Evolutionary conservation across 2,329 filamentous ascomycete species (phyloP), one percentile per base, ranked within the genome.

Genomic region (Colletotrichum noveboracense): DNA sequence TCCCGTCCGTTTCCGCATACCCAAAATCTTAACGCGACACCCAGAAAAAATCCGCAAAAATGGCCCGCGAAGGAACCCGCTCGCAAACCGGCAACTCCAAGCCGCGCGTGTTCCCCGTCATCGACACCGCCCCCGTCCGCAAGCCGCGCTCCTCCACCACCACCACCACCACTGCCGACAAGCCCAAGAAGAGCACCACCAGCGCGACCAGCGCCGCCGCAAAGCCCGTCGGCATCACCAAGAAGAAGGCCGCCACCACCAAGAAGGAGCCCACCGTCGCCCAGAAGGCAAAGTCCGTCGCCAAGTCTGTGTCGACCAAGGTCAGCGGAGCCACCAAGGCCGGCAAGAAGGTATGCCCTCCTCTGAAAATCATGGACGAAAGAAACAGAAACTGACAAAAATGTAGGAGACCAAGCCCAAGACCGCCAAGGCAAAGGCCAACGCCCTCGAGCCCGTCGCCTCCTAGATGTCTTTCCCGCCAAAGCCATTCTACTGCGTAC

Each of bases 81-180:
- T 90, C 89, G 66, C 83, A 84, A 79, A 90, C 88, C 43, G 88
- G 88, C 86, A 87, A 88, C 84, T 87, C 88, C 77, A 87, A 86
- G 82, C 89, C 89, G 76, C 88, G 89, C 80, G 83, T 90, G 81
- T 87, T 90, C 81, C 81, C 84, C 75, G 83, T 85, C 60, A 81
- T 90, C 80, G 88, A 90, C 81, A 88, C 87, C 16, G 84, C 83
- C 58, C 87, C 88, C 28, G 82, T 84, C 76, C 86, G 88, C 80
- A 85, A 85, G 83, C 85, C 87, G 79, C 84, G 72, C 75, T 58
- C 68, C 16, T 66, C 73, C 26, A 5, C 26, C 26, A 28, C 26
- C 26, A 65, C 68, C 24, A 79, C 65, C 24, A 79, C 65, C 16
- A 6, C 67, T 13, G 24, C 24, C 36, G 30, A 75, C 32, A 75